phyloP scores from a whole-genome alignment of 1,284 basidiomycete species.

The Cryptococcus depauperatus region DNA sequence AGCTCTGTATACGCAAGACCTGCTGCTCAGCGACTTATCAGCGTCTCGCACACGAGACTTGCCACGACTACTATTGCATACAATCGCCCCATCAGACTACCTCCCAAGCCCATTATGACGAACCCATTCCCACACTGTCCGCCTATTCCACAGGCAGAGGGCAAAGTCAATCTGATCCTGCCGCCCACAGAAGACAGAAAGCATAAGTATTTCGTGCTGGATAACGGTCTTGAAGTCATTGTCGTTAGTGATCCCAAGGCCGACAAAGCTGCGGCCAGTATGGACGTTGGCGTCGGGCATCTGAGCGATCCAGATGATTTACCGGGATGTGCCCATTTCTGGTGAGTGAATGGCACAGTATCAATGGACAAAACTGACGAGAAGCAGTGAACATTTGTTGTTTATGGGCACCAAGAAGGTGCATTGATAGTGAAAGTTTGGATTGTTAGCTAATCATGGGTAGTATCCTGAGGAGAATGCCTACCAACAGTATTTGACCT shows the following conservation, averaged over 20 bases:
- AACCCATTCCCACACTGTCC: constrained; percentile 28
- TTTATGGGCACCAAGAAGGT: constrained; percentile 65
- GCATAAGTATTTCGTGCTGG: constrained; percentile 70
- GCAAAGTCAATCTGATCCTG: constrained; percentile 52
- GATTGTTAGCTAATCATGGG: neutral
- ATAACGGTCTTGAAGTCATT: constrained; percentile 80
- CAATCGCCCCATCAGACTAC: constrained; percentile 4
- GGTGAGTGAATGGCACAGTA: constrained; percentile 27
- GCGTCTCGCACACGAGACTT: too few relatives aligned
- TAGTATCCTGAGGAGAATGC: constrained; percentile 75
- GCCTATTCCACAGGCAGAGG: constrained; percentile 31
- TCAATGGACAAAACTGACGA: constrained; percentile 60
- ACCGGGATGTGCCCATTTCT: constrained; percentile 44
- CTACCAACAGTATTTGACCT: constrained; percentile 81
- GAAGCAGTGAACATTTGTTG: constrained; percentile 72
- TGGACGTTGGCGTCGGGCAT: constrained; percentile 94
- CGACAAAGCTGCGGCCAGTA: constrained; percentile 90
- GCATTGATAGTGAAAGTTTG: constrained; percentile 28
- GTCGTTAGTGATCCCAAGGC: constrained; percentile 78
- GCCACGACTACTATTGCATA: too few relatives aligned
- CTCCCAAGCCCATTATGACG: constrained; percentile 8
- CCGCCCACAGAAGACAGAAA: constrained; percentile 63
- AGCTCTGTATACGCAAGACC: too few relatives aligned
- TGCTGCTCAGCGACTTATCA: too few relatives aligned
- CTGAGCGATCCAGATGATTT: constrained; percentile 78